Base-by-base conservation (phyloP, 345 rosid species). In the Acer campestre region DNA sequence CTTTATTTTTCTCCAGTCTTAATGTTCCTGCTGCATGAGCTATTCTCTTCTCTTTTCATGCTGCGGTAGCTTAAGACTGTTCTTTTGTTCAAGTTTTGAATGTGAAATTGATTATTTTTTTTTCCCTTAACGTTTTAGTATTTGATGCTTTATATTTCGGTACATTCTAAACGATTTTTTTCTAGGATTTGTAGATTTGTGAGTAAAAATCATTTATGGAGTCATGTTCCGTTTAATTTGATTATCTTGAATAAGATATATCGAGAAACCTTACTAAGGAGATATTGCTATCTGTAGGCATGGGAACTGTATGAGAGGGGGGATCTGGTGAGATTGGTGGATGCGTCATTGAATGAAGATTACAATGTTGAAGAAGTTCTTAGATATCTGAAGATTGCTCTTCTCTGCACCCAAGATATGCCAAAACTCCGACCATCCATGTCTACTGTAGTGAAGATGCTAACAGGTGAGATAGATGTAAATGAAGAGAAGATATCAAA, bases 331-430 rank as follows among this genome's bases (percentile, higher is more conserved):
- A 67, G 69, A 11, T 49, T 87, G 74, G 88, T 81, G 20, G 93
- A 88, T 65, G 7, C 70, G 17, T 70, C 82, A n/a, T 23, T 88
- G 74, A 44, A 62, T 4, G 87, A 78, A 2, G 85, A 87, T 70
- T 84, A 40, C 10, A 71, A 83, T 7, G 44, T 23, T 27, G 88
- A 84, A 72, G 90, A 90, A 74, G 91, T 87, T 70, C 72, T 63
- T 61, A 83, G 71, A 46, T 90, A 74, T 84, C 71, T 90, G 53
- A 88, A 84, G 84, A 84, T 89, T 62, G 90, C 88, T 12, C 88
- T 90, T 42, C 88, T 88, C n/a, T 87, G 94, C 90, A 89, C 90
- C 64, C 94, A 90, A 77, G 94, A 89, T 51, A 71, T 61, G 81
- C 81, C 94, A 20, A 89, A 84, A 78, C 81, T 79, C 65, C 85